These are phyloP conservation scores for Brachypodium distachyon DNA, from an alignment of 202 grass and related monocot genomes.

Conservation along the genomic window DNA sequence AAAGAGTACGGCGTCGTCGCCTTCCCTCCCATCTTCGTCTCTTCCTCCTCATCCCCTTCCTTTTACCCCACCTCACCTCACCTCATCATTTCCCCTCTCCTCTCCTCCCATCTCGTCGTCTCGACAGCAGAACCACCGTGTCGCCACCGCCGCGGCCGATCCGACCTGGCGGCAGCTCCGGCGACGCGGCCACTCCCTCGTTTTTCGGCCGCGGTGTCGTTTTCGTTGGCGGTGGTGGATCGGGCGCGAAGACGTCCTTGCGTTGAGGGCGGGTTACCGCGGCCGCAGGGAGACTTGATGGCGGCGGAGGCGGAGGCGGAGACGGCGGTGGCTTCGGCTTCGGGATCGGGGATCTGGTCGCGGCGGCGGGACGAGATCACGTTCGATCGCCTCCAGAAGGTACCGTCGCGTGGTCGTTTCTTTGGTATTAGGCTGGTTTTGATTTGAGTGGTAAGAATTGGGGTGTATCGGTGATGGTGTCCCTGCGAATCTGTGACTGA, in stretches of 20 bases:
- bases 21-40: conserved; percentile 16
- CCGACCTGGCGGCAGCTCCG: neutral
- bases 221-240: neutral
- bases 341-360: conserved; percentile 95
- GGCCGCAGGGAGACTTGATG: conserved; percentile 10
- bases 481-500: neutral
- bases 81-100: neutral
- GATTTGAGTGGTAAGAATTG: conserved; percentile 15
- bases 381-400: conserved; percentile 95
- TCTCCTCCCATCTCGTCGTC: conserved; percentile 2
- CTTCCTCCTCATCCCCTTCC: neutral
- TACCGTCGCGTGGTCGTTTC: conserved; percentile 20
- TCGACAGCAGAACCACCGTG: neutral
- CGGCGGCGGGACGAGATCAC: conserved; percentile 82
- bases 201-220: neutral
- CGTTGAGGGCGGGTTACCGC: neutral
- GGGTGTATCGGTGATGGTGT: neutral
- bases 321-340: neutral
- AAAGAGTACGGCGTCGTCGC: conserved; percentile 43
- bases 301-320: conserved; percentile 5
- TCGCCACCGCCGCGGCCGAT: conserved; percentile 17
- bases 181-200: neutral
- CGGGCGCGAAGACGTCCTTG: conserved; percentile 8
- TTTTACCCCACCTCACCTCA: conserved; percentile 22
- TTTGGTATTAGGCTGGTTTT: conserved; percentile 2